Evolutionary conservation across 257 asterid genomes (phyloP), one percentile per base, ranked within the genome.

Genomic region (Solanum ossicruentum): DNA sequence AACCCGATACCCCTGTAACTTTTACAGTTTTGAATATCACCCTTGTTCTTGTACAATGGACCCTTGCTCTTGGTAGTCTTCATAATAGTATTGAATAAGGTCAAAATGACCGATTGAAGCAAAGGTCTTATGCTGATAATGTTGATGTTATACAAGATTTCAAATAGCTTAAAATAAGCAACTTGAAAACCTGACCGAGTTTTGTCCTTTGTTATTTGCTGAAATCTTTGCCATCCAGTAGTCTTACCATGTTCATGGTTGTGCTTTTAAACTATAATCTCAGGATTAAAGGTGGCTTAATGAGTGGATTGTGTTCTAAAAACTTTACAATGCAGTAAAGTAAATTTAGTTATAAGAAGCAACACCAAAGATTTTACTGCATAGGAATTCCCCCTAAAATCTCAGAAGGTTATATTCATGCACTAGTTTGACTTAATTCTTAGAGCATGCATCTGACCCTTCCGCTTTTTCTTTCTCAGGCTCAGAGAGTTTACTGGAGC

Each of bases 401-500:
- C 82, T 77, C 26, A 49, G 7, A 10, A 26, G 26, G 82, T 51
- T 77, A 47, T 23, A 26, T 51, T 77, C 45, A 26, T 77, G 82
- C 61, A 15, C 82, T 52, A 9, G 41, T 77, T 51, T 23, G 23
- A 49, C 45, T 51, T 77, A 77, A 26, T 51, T 75, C 63, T 49
- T 77, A 51, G 21, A 77, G 82, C 63, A 77, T 77, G 47, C 82
- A 23, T 26, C 10, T 77, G 23, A 77, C 45, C 16, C 47, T 51
- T 51, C 47, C 3, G 26, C 82, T 49, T 23, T 4, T 21, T 47
- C 84, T 75, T 20, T 61, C 83, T 82, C 93, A 96, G 99, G 98
- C 87, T 63, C 93, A 5, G 97, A 93, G 83, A 94, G 63, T 87
- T 88, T 96, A 84, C 90, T 80, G 70, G 99, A 95, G 91, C 98